phyloP scores from a whole-genome alignment of 1,284 basidiomycete genomes.

The Anthracocystis walkeri region DNA sequence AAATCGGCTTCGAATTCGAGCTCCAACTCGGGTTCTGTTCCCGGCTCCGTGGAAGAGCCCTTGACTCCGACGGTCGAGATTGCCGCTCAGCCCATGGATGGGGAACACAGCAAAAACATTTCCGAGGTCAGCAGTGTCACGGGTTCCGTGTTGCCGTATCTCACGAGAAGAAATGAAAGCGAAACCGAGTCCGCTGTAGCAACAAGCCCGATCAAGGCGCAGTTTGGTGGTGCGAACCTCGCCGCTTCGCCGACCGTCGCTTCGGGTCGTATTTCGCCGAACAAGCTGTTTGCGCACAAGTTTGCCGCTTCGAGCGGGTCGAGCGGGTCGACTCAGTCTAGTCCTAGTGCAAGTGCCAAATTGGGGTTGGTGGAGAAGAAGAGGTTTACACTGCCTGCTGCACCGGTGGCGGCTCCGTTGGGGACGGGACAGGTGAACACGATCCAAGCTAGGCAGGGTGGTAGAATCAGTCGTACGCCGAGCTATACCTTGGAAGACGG shows the following conservation, averaged over 20 bases:
- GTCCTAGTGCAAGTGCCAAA: conserved; percentile 16
- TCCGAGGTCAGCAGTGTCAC: conserved; percentile 9
- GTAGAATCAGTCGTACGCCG: conserved; percentile 22
- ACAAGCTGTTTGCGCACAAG: conserved; percentile 42
- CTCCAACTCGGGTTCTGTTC: conserved; percentile 11
- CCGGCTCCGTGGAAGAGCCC: conserved; percentile 16
- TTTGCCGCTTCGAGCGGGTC: conserved; percentile 19
- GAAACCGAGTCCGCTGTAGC: neutral
- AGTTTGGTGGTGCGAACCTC: conserved; percentile 1
- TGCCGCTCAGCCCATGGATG: neutral
- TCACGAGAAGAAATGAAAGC: neutral
- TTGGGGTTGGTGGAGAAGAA: conserved; percentile 48
- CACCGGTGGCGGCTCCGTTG: neutral
- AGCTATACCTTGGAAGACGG: conserved; percentile 22
- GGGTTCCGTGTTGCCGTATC: neutral
- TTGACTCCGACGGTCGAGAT: conserved; percentile 24
- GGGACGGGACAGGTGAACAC: conserved; percentile 6
- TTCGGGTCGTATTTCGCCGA: conserved; percentile 42
- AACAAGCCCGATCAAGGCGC: conserved; percentile 16
- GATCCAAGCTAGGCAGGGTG: conserved; percentile 14
- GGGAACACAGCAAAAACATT: neutral
- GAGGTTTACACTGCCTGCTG: conserved; percentile 35
- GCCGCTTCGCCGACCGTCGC: neutral
- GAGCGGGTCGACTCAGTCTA: conserved; percentile 1
- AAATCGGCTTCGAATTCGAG: conserved; percentile 27